Base-by-base conservation (phyloP, 768 basidiomycete species). In the Phanerodontia chrysosporium region DNA sequence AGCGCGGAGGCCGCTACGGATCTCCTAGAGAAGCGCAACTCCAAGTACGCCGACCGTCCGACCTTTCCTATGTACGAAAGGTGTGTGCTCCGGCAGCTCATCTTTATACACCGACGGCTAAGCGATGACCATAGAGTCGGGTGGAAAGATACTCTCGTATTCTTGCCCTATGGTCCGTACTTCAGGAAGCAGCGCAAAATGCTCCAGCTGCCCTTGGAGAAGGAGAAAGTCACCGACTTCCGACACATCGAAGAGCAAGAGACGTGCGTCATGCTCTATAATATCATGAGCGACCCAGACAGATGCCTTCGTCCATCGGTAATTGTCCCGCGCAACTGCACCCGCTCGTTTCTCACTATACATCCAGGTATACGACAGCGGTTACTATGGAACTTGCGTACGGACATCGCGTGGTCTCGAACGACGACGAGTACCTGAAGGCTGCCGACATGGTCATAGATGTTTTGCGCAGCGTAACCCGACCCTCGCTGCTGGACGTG, bases 1-100 rank as follows among this genome's bases (percentile, higher is more conserved):
- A 72, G 68, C 39, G 51, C 55, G 39, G 63, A 69, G 49, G 56
- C 67, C 9, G 76, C 74, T 3, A 71, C 63, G 46, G 72, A 69
- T 44, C 63, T 78, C 1, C 63, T 78, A 18, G 73, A 78, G 22
- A 71, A 73, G 51, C 73, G 75, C 28, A 70, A 72, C 30, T 63
- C 58, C 12, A 61, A 67, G 51, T 78, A 78, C 55, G 75, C 76
- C 13, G 76, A 73, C 59, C 63, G 77, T 21, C 76, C 76, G 1
- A 64, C 66, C 9, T 65, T 75, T 27, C 69, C 61, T 35, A 65
- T 64, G 13, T 55, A 62, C 49, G 51, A 59, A 29, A 56, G 64
- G 64, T 65, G 45, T 29, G 32, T 35, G 32, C 32, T 35, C 32
- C 13, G 61, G 4, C 4, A 9, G 39, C 25, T 18, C 39, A 7